These are phyloP conservation scores for Picea sitchensis DNA, from an alignment of 75 land plant species.

Conservation along the genomic window DNA sequence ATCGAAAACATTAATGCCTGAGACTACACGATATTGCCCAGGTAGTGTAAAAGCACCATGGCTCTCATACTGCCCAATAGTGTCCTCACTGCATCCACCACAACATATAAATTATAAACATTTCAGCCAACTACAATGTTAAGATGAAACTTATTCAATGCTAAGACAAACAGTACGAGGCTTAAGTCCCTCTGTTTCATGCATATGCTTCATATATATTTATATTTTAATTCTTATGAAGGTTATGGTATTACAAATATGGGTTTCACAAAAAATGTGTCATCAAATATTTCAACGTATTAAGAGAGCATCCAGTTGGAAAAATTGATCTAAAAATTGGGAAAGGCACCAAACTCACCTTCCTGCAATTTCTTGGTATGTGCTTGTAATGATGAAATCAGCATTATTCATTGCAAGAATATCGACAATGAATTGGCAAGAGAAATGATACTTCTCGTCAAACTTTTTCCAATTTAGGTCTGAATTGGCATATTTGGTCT, in stretches of 20 bases:
- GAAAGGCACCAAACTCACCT: constrained; percentile 25
- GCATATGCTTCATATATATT: neutral
- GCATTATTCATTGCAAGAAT: constrained; percentile 69
- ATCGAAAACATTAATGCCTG: constrained; percentile 64
- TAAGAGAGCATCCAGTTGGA: too few relatives aligned
- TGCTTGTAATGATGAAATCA: constrained; percentile 73
- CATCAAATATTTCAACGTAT: too few relatives aligned
- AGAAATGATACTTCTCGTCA: constrained; percentile 65
- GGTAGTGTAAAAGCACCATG: constrained; percentile 61
- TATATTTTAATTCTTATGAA: neutral
- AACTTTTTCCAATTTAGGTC: constrained; percentile 64
- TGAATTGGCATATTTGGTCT: constrained; percentile 70
- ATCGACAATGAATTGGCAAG: constrained; percentile 71
- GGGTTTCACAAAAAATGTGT: neutral
- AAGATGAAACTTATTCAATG: too few relatives aligned
- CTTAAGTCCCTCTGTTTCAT: neutral
- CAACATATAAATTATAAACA: neutral
- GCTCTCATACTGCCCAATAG: constrained; percentile 64
- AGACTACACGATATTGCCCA: constrained; percentile 61
- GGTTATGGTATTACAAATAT: neutral
- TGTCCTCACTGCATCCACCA: constrained; percentile 41
- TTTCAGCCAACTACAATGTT: neutral
- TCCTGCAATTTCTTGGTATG: constrained; percentile 72
- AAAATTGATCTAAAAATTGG: too few relatives aligned
- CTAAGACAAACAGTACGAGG: neutral